Conservation (phyloP, 2,329 filamentous ascomycete genomes). For the Microthyrium microscopicum region DNA sequence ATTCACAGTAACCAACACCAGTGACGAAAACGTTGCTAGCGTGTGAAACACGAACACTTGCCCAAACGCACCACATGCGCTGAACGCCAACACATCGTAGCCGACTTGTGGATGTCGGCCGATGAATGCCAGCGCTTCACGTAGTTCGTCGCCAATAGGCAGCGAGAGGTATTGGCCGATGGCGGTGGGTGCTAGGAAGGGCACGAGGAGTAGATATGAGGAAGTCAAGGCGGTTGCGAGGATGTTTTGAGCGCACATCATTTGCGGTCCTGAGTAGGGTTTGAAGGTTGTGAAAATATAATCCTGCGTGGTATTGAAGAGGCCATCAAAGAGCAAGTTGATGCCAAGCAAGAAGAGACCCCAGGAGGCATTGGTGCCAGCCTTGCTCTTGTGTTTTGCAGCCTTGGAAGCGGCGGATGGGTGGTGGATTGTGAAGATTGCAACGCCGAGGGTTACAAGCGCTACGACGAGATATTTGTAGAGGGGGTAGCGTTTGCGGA, state of each 20-base stretch:
- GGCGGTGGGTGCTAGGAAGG: conserved; percentile 53
- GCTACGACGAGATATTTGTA: conserved; percentile 95
- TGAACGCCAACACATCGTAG: conserved; percentile 78
- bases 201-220: conserved; percentile 59
- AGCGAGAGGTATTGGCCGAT: conserved; percentile 27
- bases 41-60: conserved; percentile 98
- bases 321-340: conserved; percentile 86
- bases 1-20: conserved; percentile 87
- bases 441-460: conserved; percentile 80
- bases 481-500: conserved; percentile 73
- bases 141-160: conserved; percentile 50
- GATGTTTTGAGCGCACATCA: conserved; percentile 98
- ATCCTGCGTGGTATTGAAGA: conserved; percentile 94
- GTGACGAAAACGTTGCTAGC: conserved; percentile 74
- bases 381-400: conserved; percentile 32
- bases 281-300: conserved; percentile 68
- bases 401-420: conserved; percentile 26
- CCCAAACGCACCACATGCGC: conserved; percentile 75
- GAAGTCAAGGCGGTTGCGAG: conserved; percentile 66
- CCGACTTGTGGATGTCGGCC: conserved; percentile 63
- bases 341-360: conserved; percentile 70
- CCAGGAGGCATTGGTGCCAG: conserved; percentile 37
- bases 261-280: conserved; percentile 80
- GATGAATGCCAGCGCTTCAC: conserved; percentile 67
- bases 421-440: conserved; percentile 82